Base-by-base conservation (phyloP, 305 asterid genomes). In the Rubia peregrina region DNA sequence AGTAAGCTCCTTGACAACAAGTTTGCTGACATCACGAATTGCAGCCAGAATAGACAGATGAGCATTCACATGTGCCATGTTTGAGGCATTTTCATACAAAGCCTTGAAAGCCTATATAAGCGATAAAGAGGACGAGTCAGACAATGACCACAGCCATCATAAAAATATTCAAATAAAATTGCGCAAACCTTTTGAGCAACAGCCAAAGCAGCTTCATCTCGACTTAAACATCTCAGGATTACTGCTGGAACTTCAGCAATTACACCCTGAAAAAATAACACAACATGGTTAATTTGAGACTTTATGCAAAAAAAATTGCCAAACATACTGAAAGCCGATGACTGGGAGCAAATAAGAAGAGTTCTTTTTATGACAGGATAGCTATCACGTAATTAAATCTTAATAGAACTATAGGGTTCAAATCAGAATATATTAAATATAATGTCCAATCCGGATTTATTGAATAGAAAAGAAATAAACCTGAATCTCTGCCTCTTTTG, bases 171-270 rank as follows among this genome's bases (percentile, higher is more conserved):
- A 26, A 11, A 57, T 67, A 70, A 75, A 71, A 70, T 42, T 64
- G 49, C 73, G 49, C 9, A 14, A 14, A 94, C 99, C 96, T 87
- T 92, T 77, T 95, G 98, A 77, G 98, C 97, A 73, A 95, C 96
- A 65, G 98, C 99, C 78, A 87, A 74, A 75, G 99, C 98, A 71
- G 97, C 98, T 86, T 92, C 96, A 70, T 95, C 99, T 75, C 98
- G 90, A 80, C 92, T 90, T 77, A 92, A 79, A 76, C 98, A 92
- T 81, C 91, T 89, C 68, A 92, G 86, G 70, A 95, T 81, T 73
- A 95, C 88, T 44, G 90, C 86, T 33, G 98, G 98, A 83, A 95
- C 99, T 86, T 95, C 99, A 61, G 92, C 89, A 78, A 92, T 76
- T 76, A 87, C 83, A 48, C 87, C 95, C 99, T 94, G 83, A 49